These are phyloP conservation scores for Martensiomyces pterosporus DNA, from an alignment of 192 early-diverging fungal genomes.

Conservation along the genomic window DNA sequence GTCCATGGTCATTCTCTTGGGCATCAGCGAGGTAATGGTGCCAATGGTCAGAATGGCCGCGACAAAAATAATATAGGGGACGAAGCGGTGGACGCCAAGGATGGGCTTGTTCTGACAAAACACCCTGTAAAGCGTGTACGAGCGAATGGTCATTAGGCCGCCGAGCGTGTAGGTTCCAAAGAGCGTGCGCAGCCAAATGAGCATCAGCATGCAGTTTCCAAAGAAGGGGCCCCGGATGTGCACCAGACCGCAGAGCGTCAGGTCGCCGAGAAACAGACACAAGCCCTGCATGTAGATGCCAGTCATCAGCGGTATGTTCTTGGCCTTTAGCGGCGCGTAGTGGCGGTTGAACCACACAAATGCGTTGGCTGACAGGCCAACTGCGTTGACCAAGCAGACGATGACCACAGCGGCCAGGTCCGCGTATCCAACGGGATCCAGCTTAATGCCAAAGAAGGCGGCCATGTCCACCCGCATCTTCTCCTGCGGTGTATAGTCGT, in stretches of 20 bases:
- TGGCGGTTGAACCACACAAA: constrained; percentile 41
- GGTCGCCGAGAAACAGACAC: constrained; percentile 46
- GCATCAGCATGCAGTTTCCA: constrained; percentile 43
- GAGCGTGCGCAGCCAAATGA: constrained; percentile 46
- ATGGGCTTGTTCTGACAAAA: constrained; percentile 40
- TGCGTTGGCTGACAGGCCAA: constrained; percentile 32
- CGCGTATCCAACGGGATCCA: constrained; percentile 31
- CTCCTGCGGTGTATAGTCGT: constrained; percentile 29
- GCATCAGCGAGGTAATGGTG: constrained; percentile 24
- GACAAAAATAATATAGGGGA: constrained; percentile 30
- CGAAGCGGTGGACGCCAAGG: constrained; percentile 26
- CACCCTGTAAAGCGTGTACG: constrained; percentile 43
- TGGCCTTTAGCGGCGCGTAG: constrained; percentile 51
- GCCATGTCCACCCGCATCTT: constrained; percentile 27
- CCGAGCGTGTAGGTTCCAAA: constrained; percentile 45
- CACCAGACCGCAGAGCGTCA: constrained; percentile 43
- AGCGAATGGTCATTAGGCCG: constrained; percentile 38
- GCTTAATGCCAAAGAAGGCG: constrained; percentile 25
- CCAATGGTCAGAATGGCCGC: constrained; percentile 18
- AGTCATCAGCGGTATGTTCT: constrained; percentile 50
- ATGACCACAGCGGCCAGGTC: constrained; percentile 23
- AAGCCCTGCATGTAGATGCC: constrained; percentile 39
- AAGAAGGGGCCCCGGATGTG: constrained; percentile 34
- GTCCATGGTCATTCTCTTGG: constrained; percentile 23
- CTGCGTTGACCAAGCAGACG: constrained; percentile 12